A percentile compares a stretch with the other conserved stretches of the same genome.
phyloP scores from a whole-genome alignment of 768 basidiomycete genomes.

The Russula sp. region DNA sequence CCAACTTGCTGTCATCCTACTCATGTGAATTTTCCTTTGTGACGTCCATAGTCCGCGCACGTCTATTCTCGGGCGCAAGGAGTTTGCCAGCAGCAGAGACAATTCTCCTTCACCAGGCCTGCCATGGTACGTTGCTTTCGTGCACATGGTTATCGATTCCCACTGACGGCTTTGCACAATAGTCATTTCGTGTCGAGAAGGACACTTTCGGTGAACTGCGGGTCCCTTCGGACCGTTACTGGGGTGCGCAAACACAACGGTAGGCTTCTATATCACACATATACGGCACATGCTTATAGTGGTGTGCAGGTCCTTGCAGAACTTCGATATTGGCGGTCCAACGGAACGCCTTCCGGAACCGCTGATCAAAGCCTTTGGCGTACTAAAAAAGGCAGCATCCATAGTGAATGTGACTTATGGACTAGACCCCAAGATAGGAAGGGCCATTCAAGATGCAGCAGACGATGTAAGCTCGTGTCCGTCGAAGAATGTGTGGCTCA shows the following conservation, averaged over 20 bases:
- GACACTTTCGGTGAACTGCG: conserved; percentile 96
- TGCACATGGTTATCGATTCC: not conserved
- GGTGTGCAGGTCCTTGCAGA: conserved; percentile 76
- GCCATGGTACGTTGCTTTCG: conserved; percentile 39
- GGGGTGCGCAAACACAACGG: conserved; percentile 99
- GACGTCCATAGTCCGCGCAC: conserved; percentile 10
- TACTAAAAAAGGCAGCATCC: conserved; percentile 95
- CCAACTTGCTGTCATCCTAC: conserved; percentile 16
- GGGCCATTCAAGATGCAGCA: conserved; percentile 88
- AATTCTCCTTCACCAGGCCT: conserved; percentile 37
- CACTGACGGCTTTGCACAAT: not conserved
- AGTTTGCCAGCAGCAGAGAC: conserved; percentile 25
- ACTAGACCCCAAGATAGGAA: conserved; percentile 79
- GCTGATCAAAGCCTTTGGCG: conserved; percentile 97
- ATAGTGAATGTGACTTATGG: conserved; percentile 89
- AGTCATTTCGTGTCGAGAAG: conserved; percentile 69
- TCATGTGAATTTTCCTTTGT: conserved; percentile 37
- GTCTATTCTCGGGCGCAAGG: conserved; percentile 11
- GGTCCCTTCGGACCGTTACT: conserved; percentile 86
- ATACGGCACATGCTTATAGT: conserved; percentile 6
- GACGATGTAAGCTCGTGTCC: conserved; percentile 66
- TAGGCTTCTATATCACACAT: conserved; percentile 35
- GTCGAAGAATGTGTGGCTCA: not conserved
- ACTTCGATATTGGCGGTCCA: conserved; percentile 97
- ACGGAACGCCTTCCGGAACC: conserved; percentile 90